phyloP scores from a whole-genome alignment of 2,329 filamentous ascomycete genomes.

The Lachnellula suecica region DNA sequence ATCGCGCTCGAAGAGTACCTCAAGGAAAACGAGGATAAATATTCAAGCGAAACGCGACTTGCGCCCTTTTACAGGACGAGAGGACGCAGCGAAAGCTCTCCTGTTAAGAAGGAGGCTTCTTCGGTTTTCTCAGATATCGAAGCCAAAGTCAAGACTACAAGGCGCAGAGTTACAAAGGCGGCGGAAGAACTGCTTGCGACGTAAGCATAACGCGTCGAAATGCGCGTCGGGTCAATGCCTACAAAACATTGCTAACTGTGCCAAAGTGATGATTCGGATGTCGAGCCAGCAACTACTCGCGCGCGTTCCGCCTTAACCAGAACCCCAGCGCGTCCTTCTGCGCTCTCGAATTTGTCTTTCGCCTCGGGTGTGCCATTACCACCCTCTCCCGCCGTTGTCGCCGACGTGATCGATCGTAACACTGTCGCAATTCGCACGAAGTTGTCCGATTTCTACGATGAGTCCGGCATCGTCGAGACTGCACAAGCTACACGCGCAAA shows the following conservation, averaged over 20 bases:
- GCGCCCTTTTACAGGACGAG: constrained; percentile 69
- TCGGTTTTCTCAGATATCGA: constrained; percentile 37
- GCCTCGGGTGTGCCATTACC: constrained; percentile 67
- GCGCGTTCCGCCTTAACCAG: constrained; percentile 29
- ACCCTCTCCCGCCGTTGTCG: constrained; percentile 76
- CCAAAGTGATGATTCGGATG: constrained; percentile 32
- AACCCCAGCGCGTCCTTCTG: constrained; percentile 28
- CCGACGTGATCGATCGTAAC: constrained; percentile 71
- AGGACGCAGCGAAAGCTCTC: constrained; percentile 59
- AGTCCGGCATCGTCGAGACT: constrained; percentile 64
- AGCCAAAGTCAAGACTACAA: constrained; percentile 43
- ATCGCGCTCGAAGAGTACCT: constrained; percentile 72
- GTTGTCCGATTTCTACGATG: constrained; percentile 61
- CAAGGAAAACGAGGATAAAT: constrained; percentile 63
- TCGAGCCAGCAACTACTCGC: constrained; percentile 28
- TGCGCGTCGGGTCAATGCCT: constrained; percentile 16
- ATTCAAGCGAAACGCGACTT: constrained; percentile 63
- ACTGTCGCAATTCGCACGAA: constrained; percentile 65
- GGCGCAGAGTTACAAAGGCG: constrained; percentile 43
- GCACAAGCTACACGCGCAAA: constrained; percentile 66
- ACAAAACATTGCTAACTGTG: constrained; percentile 16
- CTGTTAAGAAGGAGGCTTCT: constrained; percentile 55
- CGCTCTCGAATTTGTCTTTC: constrained; percentile 36
- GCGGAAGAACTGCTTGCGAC: constrained; percentile 38
- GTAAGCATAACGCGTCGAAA: constrained; percentile 25